Conservation (phyloP, 257 asterid genomes). For the Ligustrum vulgare region DNA sequence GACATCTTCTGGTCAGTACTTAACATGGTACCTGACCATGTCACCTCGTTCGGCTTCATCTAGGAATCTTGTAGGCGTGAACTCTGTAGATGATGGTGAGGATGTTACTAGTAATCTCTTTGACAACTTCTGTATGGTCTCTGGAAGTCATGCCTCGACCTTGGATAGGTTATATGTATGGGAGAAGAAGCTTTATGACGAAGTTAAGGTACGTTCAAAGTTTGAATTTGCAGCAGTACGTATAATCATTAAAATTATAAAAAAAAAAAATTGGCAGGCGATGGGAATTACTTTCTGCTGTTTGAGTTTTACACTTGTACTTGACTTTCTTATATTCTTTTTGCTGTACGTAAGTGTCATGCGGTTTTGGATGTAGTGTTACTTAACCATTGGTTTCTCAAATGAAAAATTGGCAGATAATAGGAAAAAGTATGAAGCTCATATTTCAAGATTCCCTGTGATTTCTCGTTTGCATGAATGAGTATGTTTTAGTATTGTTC, state of each 20-base stretch:
- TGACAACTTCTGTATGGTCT: conserved; percentile 76
- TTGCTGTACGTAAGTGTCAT: not conserved
- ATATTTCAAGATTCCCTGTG: not conserved
- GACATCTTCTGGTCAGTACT: conserved; percentile 35
- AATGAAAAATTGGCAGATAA: not conserved
- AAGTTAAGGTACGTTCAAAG: conserved; percentile 74
- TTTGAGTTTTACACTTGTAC: conserved; percentile 7
- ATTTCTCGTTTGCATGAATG: not conserved
- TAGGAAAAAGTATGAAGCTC: not conserved
- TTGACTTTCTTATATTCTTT: not conserved
- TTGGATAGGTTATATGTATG: conserved; percentile 92
- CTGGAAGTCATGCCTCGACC: conserved; percentile 98
- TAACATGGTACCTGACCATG: conserved; percentile 90
- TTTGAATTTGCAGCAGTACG: conserved; percentile 7
- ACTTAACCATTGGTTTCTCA: not conserved
- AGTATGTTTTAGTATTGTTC: not conserved
- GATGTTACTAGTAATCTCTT: conserved; percentile 57
- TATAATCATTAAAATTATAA: not conserved
- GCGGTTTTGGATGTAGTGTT: not conserved
- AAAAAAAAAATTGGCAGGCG: no score
- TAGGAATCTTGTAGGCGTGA: conserved; percentile 61
- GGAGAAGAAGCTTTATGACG: conserved; percentile 97
- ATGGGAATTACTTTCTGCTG: not conserved
- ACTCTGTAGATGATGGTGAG: conserved; percentile 49
- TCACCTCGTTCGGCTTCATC: conserved; percentile 89